These are phyloP conservation scores for Suillus subalutaceus DNA, from an alignment of 768 basidiomycete genomes.

Conservation along the genomic window DNA sequence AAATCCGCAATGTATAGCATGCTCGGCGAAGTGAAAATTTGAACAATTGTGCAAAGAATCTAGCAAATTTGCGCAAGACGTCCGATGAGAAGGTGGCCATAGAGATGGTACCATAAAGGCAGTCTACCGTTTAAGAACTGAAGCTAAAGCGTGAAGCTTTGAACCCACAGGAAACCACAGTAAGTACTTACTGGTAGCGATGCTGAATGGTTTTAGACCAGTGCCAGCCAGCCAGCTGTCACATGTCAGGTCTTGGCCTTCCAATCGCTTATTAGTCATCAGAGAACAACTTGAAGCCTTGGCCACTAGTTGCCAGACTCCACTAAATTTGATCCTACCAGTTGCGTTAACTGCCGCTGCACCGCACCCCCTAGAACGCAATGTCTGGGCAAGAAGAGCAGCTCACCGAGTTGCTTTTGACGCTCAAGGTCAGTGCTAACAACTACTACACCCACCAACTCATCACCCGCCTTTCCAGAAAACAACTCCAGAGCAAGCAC, in stretches of 20 bases:
- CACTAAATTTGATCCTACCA: background rate
- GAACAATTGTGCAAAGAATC: background rate
- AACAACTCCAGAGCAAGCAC: constrained; percentile 72
- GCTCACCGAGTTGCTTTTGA: constrained; percentile 73
- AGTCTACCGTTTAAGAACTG: background rate
- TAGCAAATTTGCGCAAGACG: background rate
- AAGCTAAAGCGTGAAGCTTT: background rate
- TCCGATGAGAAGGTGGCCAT: background rate
- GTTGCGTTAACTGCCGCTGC: background rate
- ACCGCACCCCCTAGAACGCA: background rate
- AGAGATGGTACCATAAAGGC: background rate
- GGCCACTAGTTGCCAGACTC: no score
- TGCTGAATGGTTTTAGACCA: background rate
- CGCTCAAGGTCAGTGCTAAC: constrained; percentile 54
- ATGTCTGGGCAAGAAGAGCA: constrained; percentile 70
- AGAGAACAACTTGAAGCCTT: background rate
- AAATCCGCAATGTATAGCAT: background rate
- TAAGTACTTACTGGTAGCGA: background rate
- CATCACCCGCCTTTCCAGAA: constrained; percentile 46
- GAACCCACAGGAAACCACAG: background rate
- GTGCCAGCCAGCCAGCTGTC: background rate
- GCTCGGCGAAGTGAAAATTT: background rate
- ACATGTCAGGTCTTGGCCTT: no score
- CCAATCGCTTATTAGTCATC: background rate
- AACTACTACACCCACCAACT: background rate